phyloP scores from a whole-genome alignment of 805 yeast species.

The Cyberlindnera lachancei region DNA sequence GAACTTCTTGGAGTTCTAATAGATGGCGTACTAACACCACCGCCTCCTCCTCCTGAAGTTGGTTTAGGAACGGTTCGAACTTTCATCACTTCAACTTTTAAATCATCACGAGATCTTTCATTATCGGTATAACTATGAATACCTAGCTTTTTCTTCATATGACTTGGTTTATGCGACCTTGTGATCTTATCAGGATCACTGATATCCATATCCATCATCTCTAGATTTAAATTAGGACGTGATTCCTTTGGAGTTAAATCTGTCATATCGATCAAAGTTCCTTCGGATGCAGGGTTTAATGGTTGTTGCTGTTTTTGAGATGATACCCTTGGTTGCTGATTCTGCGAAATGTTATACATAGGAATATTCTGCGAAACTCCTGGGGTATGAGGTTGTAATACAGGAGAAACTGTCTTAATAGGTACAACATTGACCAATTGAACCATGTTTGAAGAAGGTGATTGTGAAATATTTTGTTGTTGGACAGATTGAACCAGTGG shows the following conservation, averaged over 20 bases:
- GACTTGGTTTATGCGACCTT: neutral
- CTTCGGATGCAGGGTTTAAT: slow-evolving; percentile 3
- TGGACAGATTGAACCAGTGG: too few species aligned
- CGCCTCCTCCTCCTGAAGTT: too few species aligned
- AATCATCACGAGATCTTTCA: slow-evolving; percentile 15
- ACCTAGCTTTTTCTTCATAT: neutral
- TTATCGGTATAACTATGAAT: slow-evolving; percentile 7
- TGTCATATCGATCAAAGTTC: slow-evolving; percentile 12
- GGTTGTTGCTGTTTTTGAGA: slow-evolving; percentile 4
- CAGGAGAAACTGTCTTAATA: neutral
- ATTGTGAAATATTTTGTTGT: neutral
- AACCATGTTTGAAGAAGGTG: neutral
- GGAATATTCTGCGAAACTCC: neutral
- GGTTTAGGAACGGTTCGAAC: too few species aligned
- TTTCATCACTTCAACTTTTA: slow-evolving; percentile 17
- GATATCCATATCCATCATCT: slow-evolving; percentile 15
- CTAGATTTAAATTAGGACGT: slow-evolving; percentile 15
- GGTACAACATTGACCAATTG: neutral
- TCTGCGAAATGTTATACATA: neutral
- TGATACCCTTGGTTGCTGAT: neutral
- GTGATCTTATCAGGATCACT: too few species aligned
- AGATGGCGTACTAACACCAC: neutral
- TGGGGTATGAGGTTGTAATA: neutral
- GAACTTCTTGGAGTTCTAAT: slow-evolving; percentile 2
- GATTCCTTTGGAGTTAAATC: slow-evolving; percentile 4